Conservation (phyloP, 2,329 filamentous ascomycete species). For the Dryadomyces quercus-mongolicae region DNA sequence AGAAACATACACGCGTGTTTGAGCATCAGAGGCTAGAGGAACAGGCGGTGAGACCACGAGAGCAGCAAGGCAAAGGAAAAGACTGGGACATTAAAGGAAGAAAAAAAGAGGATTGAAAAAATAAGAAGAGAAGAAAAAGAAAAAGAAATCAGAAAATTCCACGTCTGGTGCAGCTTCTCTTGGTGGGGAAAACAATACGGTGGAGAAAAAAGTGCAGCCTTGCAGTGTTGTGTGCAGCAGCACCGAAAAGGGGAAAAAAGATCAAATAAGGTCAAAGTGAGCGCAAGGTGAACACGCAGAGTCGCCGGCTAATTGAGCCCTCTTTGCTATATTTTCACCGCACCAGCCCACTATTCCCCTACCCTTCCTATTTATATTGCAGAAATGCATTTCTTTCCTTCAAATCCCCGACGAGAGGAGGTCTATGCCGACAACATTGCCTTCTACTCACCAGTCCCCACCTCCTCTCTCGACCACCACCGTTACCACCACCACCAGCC, state of each 20-base stretch:
- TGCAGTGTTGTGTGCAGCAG: background rate
- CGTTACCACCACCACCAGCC: too few relatives aligned
- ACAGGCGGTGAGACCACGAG: background rate
- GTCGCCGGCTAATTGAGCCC: background rate
- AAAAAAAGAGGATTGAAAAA: background rate
- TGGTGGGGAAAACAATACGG: background rate
- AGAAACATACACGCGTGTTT: background rate
- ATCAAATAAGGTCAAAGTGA: background rate
- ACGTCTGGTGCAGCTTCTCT: background rate
- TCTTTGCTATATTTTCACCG: too few relatives aligned
- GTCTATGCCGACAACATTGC: too few relatives aligned
- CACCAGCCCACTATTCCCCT: too few relatives aligned
- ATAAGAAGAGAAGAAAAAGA: background rate
- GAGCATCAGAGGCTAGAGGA: background rate
- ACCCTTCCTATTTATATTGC: too few relatives aligned
- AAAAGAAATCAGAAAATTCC: background rate
- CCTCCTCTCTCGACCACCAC: too few relatives aligned
- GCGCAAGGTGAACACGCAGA: background rate
- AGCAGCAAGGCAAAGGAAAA: background rate
- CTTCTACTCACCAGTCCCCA: too few relatives aligned
- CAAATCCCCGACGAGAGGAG: too few relatives aligned
- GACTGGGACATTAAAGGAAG: background rate
- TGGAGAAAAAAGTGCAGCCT: background rate
- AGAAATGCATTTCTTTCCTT: too few relatives aligned
- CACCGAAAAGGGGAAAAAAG: background rate